Percentiles rank a stretch among this genome's conserved stretches.
Evolutionary conservation across 108 stramenopile species (phyloP).

Genomic region (Fragilaria radians): DNA sequence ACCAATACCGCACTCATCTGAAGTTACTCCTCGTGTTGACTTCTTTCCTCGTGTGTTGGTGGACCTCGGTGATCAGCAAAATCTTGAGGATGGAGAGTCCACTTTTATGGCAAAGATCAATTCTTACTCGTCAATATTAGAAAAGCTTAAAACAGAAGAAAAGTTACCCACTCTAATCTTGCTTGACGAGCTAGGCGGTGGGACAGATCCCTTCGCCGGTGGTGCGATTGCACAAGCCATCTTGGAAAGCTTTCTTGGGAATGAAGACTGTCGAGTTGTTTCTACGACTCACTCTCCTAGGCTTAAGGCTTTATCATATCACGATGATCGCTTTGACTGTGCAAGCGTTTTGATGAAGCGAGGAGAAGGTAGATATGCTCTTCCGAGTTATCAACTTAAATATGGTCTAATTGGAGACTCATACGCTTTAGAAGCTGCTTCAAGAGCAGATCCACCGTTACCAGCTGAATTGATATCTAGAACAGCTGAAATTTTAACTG

Average conservation of each 20-base stretch:
- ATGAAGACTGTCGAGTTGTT: constrained; percentile 37
- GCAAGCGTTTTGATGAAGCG: constrained; percentile 50
- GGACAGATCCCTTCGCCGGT: constrained; percentile 69
- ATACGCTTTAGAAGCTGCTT: constrained; percentile 62
- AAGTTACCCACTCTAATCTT: constrained; percentile 29
- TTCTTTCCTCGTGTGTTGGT: constrained; percentile 54
- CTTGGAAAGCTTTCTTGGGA: constrained; percentile 46
- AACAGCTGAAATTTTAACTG: constrained; percentile 41
- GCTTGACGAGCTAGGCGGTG: constrained; percentile 74
- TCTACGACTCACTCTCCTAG: constrained; percentile 77
- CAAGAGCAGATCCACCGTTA: constrained; percentile 39
- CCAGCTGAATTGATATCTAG: constrained; percentile 57
- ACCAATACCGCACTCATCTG: constrained; percentile 26
- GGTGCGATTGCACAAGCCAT: constrained; percentile 70
- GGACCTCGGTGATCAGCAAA: constrained; percentile 72
- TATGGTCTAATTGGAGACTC: constrained; percentile 77
- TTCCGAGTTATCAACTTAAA: constrained; percentile 48
- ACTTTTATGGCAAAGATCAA: constrained; percentile 68
- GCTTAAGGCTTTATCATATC: constrained; percentile 58
- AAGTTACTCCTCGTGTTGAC: constrained; percentile 24
- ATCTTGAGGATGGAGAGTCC: constrained; percentile 48
- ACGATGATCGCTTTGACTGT: constrained; percentile 43
- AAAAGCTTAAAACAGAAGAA: constrained; percentile 7
- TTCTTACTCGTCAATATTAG: constrained; percentile 43
- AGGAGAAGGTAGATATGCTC: constrained; percentile 2